Percentiles rank a stretch among this genome's conserved stretches.
phyloP scores from a whole-genome alignment of 805 yeast species.

The Ogataea haglerorum region DNA sequence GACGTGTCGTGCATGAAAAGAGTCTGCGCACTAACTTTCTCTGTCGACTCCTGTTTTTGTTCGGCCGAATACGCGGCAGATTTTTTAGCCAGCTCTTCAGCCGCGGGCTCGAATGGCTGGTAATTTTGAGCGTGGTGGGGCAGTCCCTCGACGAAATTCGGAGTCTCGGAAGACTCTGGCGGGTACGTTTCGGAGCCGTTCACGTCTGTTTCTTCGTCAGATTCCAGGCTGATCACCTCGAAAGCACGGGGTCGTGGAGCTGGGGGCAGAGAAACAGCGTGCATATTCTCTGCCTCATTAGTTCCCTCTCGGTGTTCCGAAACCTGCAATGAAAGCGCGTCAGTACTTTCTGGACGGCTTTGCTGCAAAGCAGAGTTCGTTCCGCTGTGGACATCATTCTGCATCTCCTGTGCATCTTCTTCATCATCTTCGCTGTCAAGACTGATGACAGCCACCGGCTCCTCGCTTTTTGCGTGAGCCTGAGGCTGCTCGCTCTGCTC shows the following conservation, averaged over 20 bases:
- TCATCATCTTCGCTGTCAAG: slow-evolving; percentile 3
- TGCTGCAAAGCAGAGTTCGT: too few relatives aligned
- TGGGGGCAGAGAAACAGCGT: not conserved
- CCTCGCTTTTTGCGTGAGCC: not conserved
- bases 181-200: not conserved
- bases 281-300: not conserved
- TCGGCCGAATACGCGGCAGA: too few relatives aligned
- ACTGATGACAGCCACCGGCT: slow-evolving; percentile 4
- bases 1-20: not conserved
- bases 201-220: slow-evolving; percentile 3
- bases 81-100: too few relatives aligned
- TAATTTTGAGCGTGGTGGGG: too few relatives aligned
- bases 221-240: slow-evolving; percentile 8
- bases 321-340: too few relatives aligned
- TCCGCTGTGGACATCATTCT: too few relatives aligned
- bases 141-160: too few relatives aligned
- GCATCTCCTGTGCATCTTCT: not conserved
- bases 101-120: too few relatives aligned
- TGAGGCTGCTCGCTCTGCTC: not conserved
- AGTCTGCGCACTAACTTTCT: not conserved
- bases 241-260: not conserved
- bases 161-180: too few relatives aligned
- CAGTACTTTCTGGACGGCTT: too few relatives aligned
- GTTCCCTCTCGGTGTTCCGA: too few relatives aligned
- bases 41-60: not conserved